These are phyloP conservation scores for Lachancea nothofagi DNA, from an alignment of 805 yeast genomes.

Conservation along the genomic window DNA sequence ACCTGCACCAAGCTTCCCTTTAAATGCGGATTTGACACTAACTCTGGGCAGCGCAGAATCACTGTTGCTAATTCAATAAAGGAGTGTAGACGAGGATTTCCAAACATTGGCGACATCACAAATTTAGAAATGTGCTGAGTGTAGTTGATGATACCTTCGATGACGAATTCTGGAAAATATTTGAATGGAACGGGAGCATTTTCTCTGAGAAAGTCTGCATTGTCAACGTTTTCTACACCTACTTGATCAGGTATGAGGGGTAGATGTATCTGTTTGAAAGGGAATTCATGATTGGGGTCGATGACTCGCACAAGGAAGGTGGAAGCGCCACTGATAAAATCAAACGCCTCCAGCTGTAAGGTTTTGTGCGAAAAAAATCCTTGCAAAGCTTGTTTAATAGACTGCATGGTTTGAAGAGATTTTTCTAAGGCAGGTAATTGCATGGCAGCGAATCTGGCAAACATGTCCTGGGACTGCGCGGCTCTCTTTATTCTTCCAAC, in stretches of 20 bases:
- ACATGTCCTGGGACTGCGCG: conserved; percentile 18
- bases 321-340: conserved; percentile 69
- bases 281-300: conserved; percentile 67
- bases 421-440: conserved; percentile 50
- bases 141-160: conserved; percentile 77
- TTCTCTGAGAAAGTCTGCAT: conserved; percentile 61
- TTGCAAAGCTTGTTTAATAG: conserved; percentile 52
- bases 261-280: conserved; percentile 43
- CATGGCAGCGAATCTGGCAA: conserved; percentile 30
- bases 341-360: conserved; percentile 63
- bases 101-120: conserved; percentile 51
- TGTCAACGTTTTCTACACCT: conserved; percentile 64
- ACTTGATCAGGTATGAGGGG: conserved; percentile 57
- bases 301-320: conserved; percentile 64
- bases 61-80: conserved; percentile 70
- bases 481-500: conserved; percentile 32
- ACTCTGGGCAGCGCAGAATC: conserved; percentile 75
- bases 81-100: conserved; percentile 45
- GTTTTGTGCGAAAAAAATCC: conserved; percentile 55
- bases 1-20: conserved; percentile 80
- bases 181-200: conserved; percentile 72
- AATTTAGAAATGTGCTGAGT: conserved; percentile 56
- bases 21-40: conserved; percentile 88
- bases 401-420: conserved; percentile 35
- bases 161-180: conserved; percentile 75